Percentiles rank a stretch among this genome's conserved stretches.
Conservation (phyloP, 495 filamentous ascomycete genomes). For the Chaetomium tenue region DNA sequence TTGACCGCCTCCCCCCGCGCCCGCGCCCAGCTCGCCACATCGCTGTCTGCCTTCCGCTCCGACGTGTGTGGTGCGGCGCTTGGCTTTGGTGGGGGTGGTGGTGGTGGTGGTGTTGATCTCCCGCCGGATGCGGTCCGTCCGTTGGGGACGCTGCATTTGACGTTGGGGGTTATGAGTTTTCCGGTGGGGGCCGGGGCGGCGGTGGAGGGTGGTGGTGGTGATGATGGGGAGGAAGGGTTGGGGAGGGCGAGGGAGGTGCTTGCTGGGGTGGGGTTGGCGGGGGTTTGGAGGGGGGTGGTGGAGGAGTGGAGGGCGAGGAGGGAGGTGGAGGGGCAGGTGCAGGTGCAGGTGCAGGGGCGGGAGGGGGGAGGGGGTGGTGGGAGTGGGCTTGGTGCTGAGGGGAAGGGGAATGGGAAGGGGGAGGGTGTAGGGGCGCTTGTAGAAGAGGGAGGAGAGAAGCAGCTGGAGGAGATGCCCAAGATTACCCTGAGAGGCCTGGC, state of each 20-base stretch:
- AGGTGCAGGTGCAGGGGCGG: neutral
- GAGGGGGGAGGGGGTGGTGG: neutral
- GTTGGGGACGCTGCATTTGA: conserved; percentile 77
- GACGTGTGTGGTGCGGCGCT: conserved; percentile 45
- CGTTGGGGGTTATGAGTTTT: conserved; percentile 84
- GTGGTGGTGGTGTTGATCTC: conserved; percentile 32
- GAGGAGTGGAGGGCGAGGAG: conserved; percentile 12
- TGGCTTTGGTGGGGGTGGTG: too few relatives aligned
- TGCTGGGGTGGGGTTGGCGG: conserved; percentile 49
- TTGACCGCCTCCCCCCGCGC: conserved; percentile 61
- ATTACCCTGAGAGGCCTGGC: conserved; percentile 50
- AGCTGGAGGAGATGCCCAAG: conserved; percentile 19
- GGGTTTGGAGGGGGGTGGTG: conserved; percentile 44
- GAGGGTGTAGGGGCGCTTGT: neutral
- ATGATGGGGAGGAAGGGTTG: conserved; percentile 33
- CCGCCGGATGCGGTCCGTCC: conserved; percentile 69
- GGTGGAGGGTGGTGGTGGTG: neutral
- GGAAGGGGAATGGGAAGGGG: neutral
- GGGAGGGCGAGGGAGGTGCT: conserved; percentile 59
- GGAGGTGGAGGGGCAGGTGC: neutral
- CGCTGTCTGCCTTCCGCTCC: conserved; percentile 59
- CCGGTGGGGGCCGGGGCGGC: conserved; percentile 23
- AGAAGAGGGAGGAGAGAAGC: neutral
- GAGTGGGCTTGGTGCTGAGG: neutral
- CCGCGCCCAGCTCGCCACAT: conserved; percentile 59